Conservation (phyloP, 805 yeast genomes). For the Candida berthetii region DNA sequence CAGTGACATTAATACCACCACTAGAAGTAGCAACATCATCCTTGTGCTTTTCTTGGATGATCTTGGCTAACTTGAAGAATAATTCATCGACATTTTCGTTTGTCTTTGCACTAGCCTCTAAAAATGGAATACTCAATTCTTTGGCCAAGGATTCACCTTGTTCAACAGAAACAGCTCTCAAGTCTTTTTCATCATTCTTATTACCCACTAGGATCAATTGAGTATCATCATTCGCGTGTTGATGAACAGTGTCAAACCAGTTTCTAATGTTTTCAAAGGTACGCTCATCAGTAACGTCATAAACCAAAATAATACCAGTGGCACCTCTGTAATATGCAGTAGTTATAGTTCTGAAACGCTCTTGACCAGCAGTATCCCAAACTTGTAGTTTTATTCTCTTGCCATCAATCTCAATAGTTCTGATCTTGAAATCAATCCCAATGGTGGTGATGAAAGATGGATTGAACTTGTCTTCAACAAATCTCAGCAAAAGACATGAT, state of each 20-base stretch:
- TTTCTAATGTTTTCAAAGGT: constrained; percentile 89
- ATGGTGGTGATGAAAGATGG: constrained; percentile 96
- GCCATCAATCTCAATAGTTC: constrained; percentile 91
- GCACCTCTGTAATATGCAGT: constrained; percentile 92
- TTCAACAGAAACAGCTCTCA: constrained; percentile 81
- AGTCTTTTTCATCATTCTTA: constrained; percentile 86
- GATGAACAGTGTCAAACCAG: constrained; percentile 94
- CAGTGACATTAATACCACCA: constrained; percentile 18
- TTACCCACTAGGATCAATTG: constrained; percentile 93
- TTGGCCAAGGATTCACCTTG: constrained; percentile 88
- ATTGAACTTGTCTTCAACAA: constrained; percentile 94
- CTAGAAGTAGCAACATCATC: constrained; percentile 22
- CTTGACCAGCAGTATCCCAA: constrained; percentile 99
- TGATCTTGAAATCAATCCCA: constrained; percentile 96
- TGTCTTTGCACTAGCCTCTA: constrained; percentile 95
- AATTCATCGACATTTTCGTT: constrained; percentile 89
- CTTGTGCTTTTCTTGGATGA: constrained; percentile 74
- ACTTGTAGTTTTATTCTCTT: constrained; percentile 90
- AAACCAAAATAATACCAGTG: constrained; percentile 78
- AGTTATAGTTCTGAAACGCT: constrained; percentile 88
- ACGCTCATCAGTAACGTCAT: constrained; percentile 83
- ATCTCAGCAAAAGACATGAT: constrained; percentile 84
- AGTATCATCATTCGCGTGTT: constrained; percentile 95
- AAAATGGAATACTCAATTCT: constrained; percentile 82
- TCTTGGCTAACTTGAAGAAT: constrained; percentile 81